Conservation (phyloP, 768 basidiomycete genomes). For the Chiua virens region DNA sequence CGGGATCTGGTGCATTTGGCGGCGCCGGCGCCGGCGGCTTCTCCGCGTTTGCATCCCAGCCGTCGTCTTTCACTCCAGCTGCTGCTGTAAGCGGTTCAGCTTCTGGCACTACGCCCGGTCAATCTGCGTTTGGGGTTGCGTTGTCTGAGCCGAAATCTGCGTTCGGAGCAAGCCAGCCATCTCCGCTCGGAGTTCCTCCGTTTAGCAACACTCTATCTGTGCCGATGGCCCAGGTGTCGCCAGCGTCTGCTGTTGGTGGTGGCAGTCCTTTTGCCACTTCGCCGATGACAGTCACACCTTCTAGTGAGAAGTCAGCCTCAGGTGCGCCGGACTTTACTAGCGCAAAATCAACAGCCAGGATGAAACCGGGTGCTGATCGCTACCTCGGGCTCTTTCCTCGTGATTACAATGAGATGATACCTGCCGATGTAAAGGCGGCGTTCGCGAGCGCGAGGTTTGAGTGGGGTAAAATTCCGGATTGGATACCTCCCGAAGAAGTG, state of each 20-base stretch:
- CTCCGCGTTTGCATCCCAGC: conserved; percentile 51
- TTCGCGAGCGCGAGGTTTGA: conserved; percentile 60
- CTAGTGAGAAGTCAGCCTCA: conserved; percentile 18
- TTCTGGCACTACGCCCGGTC: conserved; percentile 10
- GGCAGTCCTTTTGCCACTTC: conserved; percentile 26
- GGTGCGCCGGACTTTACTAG: conserved; percentile 35
- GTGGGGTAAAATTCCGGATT: conserved; percentile 72
- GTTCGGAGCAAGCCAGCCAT: conserved; percentile 13
- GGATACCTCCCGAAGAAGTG: conserved; percentile 65
- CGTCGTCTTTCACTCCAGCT: conserved; percentile 40
- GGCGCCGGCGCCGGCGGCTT: conserved; percentile 45
- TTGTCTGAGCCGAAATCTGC: conserved; percentile 17
- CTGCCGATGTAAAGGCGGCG: conserved; percentile 48
- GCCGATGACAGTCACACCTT: conserved; percentile 25
- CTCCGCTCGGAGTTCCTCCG: conserved; percentile 29
- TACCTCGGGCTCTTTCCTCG: conserved; percentile 57
- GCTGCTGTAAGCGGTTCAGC: conserved; percentile 3
- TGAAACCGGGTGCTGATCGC: conserved; percentile 48
- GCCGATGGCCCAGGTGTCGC: conserved; percentile 8
- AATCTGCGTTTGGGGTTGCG: conserved; percentile 16
- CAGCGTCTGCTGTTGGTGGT: conserved; percentile 21
- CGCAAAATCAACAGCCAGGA: conserved; percentile 33
- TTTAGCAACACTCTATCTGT: conserved; percentile 20
- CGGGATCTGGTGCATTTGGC: conserved; percentile 52
- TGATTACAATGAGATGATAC: conserved; percentile 59